These are phyloP conservation scores for Aethionema arabicum DNA, from an alignment of 345 rosid species.

Conservation along the genomic window DNA sequence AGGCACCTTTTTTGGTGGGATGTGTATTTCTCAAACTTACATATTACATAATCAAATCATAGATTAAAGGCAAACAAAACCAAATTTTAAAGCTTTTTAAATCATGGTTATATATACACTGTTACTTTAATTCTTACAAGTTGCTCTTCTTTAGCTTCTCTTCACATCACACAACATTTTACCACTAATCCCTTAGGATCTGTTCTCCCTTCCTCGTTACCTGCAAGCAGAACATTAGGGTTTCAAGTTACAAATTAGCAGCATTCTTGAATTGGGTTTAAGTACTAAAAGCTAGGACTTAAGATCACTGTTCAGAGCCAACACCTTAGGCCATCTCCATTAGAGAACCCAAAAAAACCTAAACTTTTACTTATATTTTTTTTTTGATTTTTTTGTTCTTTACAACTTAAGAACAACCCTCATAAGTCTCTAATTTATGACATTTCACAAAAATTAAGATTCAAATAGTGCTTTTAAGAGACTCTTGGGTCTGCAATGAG, in stretches of 20 bases:
- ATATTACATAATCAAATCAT: slow-evolving; percentile 20
- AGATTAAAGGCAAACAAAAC: slow-evolving; percentile 8
- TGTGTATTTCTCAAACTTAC: slow-evolving; percentile 28
- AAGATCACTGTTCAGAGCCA: background rate
- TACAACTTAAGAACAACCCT: too few species aligned
- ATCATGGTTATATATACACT: slow-evolving; percentile 24
- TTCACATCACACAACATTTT: slow-evolving; percentile 74
- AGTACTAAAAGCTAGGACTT: background rate
- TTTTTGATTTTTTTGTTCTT: too few species aligned
- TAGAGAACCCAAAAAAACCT: too few species aligned
- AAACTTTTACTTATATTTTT: too few species aligned
- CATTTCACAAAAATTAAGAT: too few species aligned
- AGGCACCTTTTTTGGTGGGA: slow-evolving; percentile 15
- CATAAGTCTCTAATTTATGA: too few species aligned
- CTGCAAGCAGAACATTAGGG: slow-evolving; percentile 36
- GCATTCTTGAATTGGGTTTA: background rate
- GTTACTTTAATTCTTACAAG: slow-evolving; percentile 14
- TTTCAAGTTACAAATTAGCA: too few species aligned
- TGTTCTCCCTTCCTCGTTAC: slow-evolving; percentile 78
- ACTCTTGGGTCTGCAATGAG: too few species aligned
- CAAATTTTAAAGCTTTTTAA: slow-evolving; percentile 12
- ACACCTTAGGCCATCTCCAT: too few species aligned
- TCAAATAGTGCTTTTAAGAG: too few species aligned
- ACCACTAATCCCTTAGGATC: slow-evolving; percentile 76
- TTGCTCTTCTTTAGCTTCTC: background rate